Conservation (phyloP, 2,329 filamentous ascomycete species). For the Trichoderma guizhouense region DNA sequence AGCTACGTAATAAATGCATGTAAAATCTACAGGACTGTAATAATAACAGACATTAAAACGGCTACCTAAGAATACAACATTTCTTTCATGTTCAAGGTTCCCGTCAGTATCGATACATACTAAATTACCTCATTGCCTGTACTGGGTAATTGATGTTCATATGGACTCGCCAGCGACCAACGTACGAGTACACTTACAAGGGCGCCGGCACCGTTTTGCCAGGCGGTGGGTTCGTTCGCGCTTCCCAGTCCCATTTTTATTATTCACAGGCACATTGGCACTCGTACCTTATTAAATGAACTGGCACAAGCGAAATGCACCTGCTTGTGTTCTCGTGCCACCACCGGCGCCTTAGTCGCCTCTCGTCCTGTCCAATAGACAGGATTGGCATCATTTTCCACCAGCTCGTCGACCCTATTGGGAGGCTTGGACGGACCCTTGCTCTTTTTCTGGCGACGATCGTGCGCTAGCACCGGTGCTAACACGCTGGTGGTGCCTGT, state of each 20-base stretch:
- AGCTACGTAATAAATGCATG: background rate
- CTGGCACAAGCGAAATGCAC: constrained; percentile 10
- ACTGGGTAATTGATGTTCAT: background rate
- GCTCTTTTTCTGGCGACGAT: background rate
- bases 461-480: background rate
- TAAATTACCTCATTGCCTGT: background rate
- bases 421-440: background rate
- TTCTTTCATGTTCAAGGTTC: too few relatives aligned
- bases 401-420: background rate
- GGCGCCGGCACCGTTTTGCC: background rate
- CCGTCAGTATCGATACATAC: background rate
- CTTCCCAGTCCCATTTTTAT: background rate
- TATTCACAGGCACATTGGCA: background rate
- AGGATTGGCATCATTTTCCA: background rate
- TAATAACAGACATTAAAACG: background rate
- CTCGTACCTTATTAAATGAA: background rate
- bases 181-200: background rate
- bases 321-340: background rate
- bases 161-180: background rate
- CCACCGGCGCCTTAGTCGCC: background rate
- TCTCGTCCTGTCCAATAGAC: background rate
- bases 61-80: too few relatives aligned
- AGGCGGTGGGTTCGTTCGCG: background rate
- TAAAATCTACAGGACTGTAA: background rate
- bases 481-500: background rate